phyloP scores from a whole-genome alignment of 805 yeast species.

The Myxozyma lipomycoides region DNA sequence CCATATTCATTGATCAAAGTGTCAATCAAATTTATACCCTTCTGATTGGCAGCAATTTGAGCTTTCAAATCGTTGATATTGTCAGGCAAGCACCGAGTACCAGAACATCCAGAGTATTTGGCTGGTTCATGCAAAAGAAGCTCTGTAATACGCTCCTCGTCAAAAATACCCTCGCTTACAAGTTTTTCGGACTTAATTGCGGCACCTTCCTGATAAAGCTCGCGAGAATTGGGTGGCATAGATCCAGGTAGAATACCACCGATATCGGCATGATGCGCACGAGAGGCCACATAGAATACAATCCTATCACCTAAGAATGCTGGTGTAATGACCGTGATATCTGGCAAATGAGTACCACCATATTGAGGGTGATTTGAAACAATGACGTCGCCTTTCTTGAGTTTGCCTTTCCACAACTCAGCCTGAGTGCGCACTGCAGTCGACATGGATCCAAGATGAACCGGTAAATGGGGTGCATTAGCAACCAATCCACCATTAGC shows the following conservation, averaged over 20 bases:
- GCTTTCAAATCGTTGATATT: slow-evolving; percentile 81
- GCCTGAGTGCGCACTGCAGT: slow-evolving; percentile 69
- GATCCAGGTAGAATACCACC: slow-evolving; percentile 91
- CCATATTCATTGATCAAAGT: slow-evolving; percentile 61
- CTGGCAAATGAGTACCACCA: slow-evolving; percentile 88
- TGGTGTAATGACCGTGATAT: slow-evolving; percentile 89
- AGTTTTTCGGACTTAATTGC: slow-evolving; percentile 73
- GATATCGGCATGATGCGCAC: slow-evolving; percentile 96
- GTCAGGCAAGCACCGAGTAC: slow-evolving; percentile 79
- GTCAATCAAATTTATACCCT: slow-evolving; percentile 67
- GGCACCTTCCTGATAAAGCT: slow-evolving; percentile 87
- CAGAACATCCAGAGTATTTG: slow-evolving; percentile 78
- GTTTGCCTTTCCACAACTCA: slow-evolving; percentile 56
- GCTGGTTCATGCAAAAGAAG: slow-evolving; percentile 71
- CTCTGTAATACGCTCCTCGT: slow-evolving; percentile 62
- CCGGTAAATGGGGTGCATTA: slow-evolving; percentile 86
- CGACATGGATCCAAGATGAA: slow-evolving; percentile 82
- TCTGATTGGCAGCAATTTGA: slow-evolving; percentile 83
- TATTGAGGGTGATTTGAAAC: slow-evolving; percentile 77
- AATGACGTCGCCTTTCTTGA: slow-evolving; percentile 69
- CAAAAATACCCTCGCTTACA: slow-evolving; percentile 67
- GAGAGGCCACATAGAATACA: slow-evolving; percentile 83
- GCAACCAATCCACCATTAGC: slow-evolving; percentile 75
- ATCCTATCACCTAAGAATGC: slow-evolving; percentile 56
- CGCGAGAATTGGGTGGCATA: slow-evolving; percentile 88